Base-by-base conservation (phyloP, 176 grass and related monocot genomes). In the Triticum monococcum region DNA sequence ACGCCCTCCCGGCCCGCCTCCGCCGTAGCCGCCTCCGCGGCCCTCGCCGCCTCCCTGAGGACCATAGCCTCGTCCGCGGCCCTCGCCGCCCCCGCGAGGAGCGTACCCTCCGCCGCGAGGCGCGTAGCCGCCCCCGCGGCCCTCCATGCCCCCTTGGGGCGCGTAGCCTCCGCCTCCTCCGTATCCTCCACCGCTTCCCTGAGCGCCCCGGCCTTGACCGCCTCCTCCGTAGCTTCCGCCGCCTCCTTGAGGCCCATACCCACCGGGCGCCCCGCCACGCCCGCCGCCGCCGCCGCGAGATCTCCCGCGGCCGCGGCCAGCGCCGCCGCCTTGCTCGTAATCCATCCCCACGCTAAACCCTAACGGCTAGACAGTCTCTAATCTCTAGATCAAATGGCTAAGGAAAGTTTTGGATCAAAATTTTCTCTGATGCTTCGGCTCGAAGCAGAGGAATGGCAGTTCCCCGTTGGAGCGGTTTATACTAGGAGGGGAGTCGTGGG, bases 261-360 rank as follows among this genome's bases (percentile, higher is more conserved):
- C 65, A 45, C 87, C 75, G 1, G 66, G 46, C 18, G 70, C 69
- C 24, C 81, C 78, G 2, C 70, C 59, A 18, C 68, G 54, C 11
- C 56, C 38, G 5, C 74, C 43, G 12, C 67, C 38, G 38, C 40
- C 68, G 8, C 81, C 68, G 46, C 79, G 32, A 1, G 8, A 37
- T 30, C 79, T 32, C 1, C 88, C 83, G 28, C 61, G 41, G 12
- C 75, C 75, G 18, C 54, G 11, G 1, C 81, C 87, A 8, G 17
- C 25, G 5, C 69, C 70, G 20, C 77, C 79, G 4, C 83, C 89
- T 31, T 18, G 79, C 3, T 83, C 74, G 85, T 75, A 31, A 2
- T 91, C 81, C 89, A 91, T 91, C 11, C 23, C 24, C 31, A 0
- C 46, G 12, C 13, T 1, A 45, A 24, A 7, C 17, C 48, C 38